Conservation (phyloP, 1,139 yeast genomes). For the Sugiyamaella japonica region DNA sequence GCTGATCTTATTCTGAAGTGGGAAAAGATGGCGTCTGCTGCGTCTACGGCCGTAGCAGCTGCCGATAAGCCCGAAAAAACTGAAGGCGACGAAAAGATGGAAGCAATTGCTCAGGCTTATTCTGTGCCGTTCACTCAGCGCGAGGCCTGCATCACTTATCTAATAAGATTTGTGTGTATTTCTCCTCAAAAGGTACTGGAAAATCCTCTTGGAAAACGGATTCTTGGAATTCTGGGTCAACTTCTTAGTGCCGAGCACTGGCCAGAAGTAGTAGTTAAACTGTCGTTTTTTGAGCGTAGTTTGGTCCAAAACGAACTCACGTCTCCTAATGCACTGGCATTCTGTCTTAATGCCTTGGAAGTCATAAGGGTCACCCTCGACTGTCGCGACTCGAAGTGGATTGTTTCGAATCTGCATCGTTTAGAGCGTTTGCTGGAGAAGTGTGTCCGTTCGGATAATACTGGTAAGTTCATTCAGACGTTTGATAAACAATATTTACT, state of each 20-base stretch:
- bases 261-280: conserved; percentile 84
- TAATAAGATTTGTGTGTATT: conserved; percentile 85
- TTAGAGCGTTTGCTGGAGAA: conserved; percentile 77
- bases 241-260: conserved; percentile 72
- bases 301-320: conserved; percentile 75
- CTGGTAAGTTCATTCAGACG: conserved; percentile 24
- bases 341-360: conserved; percentile 86
- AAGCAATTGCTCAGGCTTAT: conserved; percentile 40
- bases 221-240: conserved; percentile 71
- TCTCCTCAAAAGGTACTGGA: conserved; percentile 85
- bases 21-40: conserved; percentile 54
- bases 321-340: conserved; percentile 57
- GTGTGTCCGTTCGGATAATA: conserved; percentile 79
- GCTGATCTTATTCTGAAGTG: conserved; percentile 83
- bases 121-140: conserved; percentile 75
- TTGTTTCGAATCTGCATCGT: conserved; percentile 63
- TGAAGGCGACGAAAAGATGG: conserved; percentile 22
- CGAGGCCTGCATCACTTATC: conserved; percentile 89
- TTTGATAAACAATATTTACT: neutral
- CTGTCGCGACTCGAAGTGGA: conserved; percentile 77
- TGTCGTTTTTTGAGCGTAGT: conserved; percentile 84
- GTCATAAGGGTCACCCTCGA: conserved; percentile 83
- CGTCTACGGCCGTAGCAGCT: conserved; percentile 16
- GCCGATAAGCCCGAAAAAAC: conserved; percentile 15
- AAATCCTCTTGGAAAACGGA: conserved; percentile 77